Evolutionary conservation across 129 eudicot genomes (phyloP).

Genomic region (Saussurea involucrata): DNA sequence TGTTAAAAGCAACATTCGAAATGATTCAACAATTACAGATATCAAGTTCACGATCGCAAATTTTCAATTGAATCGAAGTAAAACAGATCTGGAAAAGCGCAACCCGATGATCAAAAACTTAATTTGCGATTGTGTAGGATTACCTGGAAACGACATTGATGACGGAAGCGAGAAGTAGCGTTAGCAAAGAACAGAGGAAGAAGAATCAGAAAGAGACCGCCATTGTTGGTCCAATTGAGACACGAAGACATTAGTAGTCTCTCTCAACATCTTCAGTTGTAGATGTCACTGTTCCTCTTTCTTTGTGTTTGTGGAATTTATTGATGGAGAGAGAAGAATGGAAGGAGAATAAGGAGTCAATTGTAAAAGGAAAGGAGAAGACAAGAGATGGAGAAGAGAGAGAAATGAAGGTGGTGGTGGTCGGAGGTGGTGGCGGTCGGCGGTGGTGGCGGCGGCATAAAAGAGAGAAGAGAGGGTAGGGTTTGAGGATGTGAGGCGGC

Average conservation of each 20-base stretch:
- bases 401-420: too few relatives aligned
- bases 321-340: slow-evolving; percentile 1
- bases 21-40: not conserved
- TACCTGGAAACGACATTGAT: slow-evolving; percentile 38
- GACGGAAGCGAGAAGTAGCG: slow-evolving; percentile 19
- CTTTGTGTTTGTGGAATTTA: not conserved
- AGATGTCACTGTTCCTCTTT: not conserved
- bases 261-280: not conserved
- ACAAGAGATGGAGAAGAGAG: too few relatives aligned
- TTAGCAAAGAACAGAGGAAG: slow-evolving; percentile 25
- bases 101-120: not conserved
- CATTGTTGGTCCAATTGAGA: slow-evolving; percentile 34
- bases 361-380: too few relatives aligned
- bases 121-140: not conserved
- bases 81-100: not conserved
- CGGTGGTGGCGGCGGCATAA: too few relatives aligned
- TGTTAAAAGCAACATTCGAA: not conserved
- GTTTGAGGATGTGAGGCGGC: too few relatives aligned
- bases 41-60: not conserved
- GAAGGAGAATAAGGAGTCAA: too few relatives aligned
- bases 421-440: too few relatives aligned
- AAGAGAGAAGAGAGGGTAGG: too few relatives aligned
- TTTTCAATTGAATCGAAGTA: not conserved
- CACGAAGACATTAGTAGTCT: not conserved
- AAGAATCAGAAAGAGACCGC: slow-evolving; percentile 19